These are phyloP conservation scores for Didymella keratinophila DNA, from an alignment of 2,329 filamentous ascomycete genomes.

Conservation along the genomic window DNA sequence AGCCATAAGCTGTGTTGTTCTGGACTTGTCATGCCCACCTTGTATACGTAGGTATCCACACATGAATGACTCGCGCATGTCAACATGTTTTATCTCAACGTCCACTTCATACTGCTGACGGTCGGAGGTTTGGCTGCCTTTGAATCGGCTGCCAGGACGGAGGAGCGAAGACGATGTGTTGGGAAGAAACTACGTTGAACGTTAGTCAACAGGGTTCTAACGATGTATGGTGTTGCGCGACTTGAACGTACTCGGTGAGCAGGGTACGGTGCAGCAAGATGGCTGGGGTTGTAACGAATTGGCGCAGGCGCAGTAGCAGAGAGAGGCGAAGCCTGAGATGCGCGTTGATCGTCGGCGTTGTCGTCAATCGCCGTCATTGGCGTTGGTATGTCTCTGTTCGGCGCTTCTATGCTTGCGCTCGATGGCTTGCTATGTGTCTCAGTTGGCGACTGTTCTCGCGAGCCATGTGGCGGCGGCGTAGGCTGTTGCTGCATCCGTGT, in stretches of 20 bases:
- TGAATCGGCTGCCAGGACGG: conserved; percentile 85
- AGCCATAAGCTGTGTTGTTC: conserved; percentile 17
- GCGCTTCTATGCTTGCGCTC: conserved; percentile 44
- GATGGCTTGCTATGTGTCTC: conserved; percentile 42
- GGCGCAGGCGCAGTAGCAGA: conserved; percentile 36
- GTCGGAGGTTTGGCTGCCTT: conserved; percentile 91
- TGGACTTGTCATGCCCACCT: conserved; percentile 63
- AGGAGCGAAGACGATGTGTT: conserved; percentile 86
- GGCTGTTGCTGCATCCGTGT: conserved; percentile 38
- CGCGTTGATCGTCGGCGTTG: conserved; percentile 44
- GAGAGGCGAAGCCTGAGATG: conserved; percentile 44
- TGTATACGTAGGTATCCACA: conserved; percentile 96
- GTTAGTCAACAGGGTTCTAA: conserved; percentile 27
- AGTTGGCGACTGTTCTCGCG: conserved; percentile 32
- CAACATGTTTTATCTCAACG: conserved; percentile 95
- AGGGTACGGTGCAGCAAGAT: conserved; percentile 45
- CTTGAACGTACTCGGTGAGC: conserved; percentile 43
- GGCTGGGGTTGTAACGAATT: conserved; percentile 34
- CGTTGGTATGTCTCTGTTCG: conserved; percentile 48
- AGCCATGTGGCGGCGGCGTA: conserved; percentile 42
- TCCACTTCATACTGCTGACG: conserved; percentile 93
- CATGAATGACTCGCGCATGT: conserved; percentile 91
- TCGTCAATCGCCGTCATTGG: conserved; percentile 50
- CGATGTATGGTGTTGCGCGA: conserved; percentile 3
- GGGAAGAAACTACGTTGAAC: conserved; percentile 67